Base-by-base conservation (phyloP, 2,329 filamentous ascomycete genomes). In the Balansia obtecta region DNA sequence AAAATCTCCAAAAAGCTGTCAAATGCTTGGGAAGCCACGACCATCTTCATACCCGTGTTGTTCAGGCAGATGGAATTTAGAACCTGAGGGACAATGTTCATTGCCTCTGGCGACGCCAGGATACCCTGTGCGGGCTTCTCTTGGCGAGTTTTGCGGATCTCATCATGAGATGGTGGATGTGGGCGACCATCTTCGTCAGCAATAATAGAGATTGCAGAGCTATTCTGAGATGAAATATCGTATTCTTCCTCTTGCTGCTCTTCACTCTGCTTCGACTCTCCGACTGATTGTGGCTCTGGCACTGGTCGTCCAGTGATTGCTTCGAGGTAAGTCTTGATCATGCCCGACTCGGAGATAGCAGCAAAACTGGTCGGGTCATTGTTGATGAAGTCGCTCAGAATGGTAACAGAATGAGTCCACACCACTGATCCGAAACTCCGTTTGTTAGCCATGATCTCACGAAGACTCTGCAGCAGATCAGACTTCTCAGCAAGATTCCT, bases 321-420 rank as follows among this genome's bases (percentile, higher is more conserved):
- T 65, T 91, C 84, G 13, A 99, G 74, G 52, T 96, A 85, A 48
- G 83, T 87, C 63, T 85, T 85, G 60, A 93, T 90, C 58, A 98
- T 77, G 20, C 89, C 89, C 47, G 93, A 91, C 68, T 99, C 93
- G 13, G 88, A 88, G 56, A 99, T 93, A 22, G 95, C 88, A 30
- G 88, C 85, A 64, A 95, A 98, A 65, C 93, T 98, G 0, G 93
- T 98, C 0, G 93, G 93, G 61, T 98, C 93, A 62, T 97, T 96
- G 68, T 99, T 94, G 60, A 99, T 95, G 66, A 98, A 98, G 59
- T 88, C 91, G 62, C 88, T 93, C 47, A 98, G 73, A 51, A 96
- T 91, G 50, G 85, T 90, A 54, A 95, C 88, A 7, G 89, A 86
- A 63, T 90, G 90, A 46, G 89, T 95, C 93, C 93, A 99, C 5